A percentile compares a stretch with the other conserved stretches of the same genome.
Conservation (phyloP, 345 rosid species). For the Camelina laxa region DNA sequence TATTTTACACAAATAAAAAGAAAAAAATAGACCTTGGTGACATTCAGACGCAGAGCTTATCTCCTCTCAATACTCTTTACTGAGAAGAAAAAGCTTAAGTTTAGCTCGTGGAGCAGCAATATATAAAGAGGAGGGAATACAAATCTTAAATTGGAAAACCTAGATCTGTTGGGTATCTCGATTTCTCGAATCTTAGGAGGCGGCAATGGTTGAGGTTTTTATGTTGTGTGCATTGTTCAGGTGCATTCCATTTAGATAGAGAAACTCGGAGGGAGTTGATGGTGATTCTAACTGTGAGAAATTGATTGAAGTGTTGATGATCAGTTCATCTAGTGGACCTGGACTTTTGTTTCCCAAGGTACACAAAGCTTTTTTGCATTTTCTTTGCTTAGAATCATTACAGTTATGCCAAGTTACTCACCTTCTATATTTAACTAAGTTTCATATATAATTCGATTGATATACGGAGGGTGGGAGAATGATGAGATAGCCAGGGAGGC, state of each 20-base stretch:
- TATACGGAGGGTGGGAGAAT: conserved; percentile 82
- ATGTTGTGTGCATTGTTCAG: conserved; percentile 34
- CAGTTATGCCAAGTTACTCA: neutral
- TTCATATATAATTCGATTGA: conserved; percentile 1
- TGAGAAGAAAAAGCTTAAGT: no score
- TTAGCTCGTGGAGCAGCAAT: no score
- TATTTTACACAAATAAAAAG: neutral
- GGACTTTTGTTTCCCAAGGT: conserved; percentile 91
- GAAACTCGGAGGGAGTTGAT: conserved; percentile 42
- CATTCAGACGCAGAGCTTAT: no score
- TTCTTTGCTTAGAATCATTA: neutral
- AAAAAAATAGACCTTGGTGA: neutral
- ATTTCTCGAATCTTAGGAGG: conserved; percentile 15
- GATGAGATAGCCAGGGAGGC: conserved; percentile 80
- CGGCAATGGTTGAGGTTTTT: conserved; percentile 45
- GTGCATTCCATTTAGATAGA: conserved; percentile 80
- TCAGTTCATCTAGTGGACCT: conserved; percentile 81
- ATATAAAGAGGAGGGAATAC: no score
- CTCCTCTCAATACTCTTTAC: no score
- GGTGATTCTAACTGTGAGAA: conserved; percentile 47
- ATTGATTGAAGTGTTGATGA: conserved; percentile 82
- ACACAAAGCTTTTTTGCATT: conserved; percentile 2
- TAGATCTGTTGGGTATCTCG: no score
- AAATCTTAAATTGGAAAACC: no score
- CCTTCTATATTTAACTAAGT: neutral